Base-by-base conservation (phyloP, 169 alveolate genomes). In the Blepharisma undulans region DNA sequence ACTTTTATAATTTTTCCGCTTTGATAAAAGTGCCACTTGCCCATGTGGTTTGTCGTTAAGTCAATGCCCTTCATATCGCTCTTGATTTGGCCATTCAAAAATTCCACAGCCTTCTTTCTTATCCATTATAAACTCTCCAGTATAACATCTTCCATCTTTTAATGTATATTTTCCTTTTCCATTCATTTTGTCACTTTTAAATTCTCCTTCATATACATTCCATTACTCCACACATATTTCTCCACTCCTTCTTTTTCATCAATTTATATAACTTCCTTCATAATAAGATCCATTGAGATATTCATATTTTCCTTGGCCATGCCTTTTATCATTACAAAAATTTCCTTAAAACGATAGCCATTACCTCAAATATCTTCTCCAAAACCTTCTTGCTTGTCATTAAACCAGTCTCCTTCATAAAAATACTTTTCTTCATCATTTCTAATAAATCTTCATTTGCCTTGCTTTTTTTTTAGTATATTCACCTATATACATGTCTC, bases 61-160 rank as follows among this genome's bases (percentile, higher is more conserved):
- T 27, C 89, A 82, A n/a, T 34, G 87, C 0, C 99, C 99, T 81
- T 94, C 94, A 88, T 96, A 97, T 84, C 84, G 91, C 16, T 98
- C 93, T 86, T 97, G 97, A 84, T 98, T 98, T 4, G 96, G 95
- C 98, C 98, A 97, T 60, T 94, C 81, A 92, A 97, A 96, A 19
- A 93, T 90, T 22, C 99, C 99, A 59, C 93, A 93, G 22, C 99
- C 99, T 29, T 96, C 95, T 92, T 96, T 97, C 94, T 95, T 94
- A 5, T 98, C 98, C 71, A 94, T 82, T 66, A 88, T 94, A 91
- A 95, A 98, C 71, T 91, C 90, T 18, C 99, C 99, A 74, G 94
- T 93, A 93, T 94, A 97, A 34, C 81, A 71, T 74, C 97, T 93
- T 22, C 96, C 96, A 86, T 95, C 97, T 79, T 93, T 86, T 95